Percentiles rank a stretch among this genome's conserved stretches.
phyloP scores from a whole-genome alignment of 1,284 basidiomycete genomes.

The Leccinum pachyderme region DNA sequence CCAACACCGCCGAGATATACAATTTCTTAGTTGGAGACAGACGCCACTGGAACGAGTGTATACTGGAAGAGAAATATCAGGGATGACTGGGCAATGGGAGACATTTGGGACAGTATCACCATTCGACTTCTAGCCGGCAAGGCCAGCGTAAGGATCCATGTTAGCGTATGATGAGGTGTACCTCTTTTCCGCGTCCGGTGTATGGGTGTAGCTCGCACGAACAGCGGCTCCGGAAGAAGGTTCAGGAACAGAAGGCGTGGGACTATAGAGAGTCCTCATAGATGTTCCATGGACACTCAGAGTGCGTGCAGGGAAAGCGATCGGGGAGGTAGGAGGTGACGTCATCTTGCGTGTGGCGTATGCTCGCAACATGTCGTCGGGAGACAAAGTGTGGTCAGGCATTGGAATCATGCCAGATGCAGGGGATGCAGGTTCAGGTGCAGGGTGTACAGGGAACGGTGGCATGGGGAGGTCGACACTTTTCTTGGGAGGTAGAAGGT shows the following conservation, averaged over 20 bases:
- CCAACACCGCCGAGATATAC: slow-evolving; percentile 17
- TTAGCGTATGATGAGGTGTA: slow-evolving; percentile 25
- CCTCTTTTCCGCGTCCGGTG: slow-evolving; percentile 23
- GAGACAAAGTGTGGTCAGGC: slow-evolving; percentile 53
- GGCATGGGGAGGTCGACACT: slow-evolving; percentile 31
- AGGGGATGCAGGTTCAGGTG: slow-evolving; percentile 36
- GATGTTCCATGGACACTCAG: slow-evolving; percentile 24
- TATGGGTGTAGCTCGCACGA: slow-evolving; percentile 12
- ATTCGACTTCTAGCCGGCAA: slow-evolving; percentile 1
- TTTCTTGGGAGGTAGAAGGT: slow-evolving; percentile 37
- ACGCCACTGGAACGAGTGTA: background rate
- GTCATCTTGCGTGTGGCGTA: slow-evolving; percentile 59
- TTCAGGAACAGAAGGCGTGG: slow-evolving; percentile 18
- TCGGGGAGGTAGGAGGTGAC: slow-evolving; percentile 35
- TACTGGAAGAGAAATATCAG: background rate
- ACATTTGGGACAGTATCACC: background rate
- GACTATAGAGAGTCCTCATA: slow-evolving; percentile 34
- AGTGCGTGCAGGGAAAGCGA: slow-evolving; percentile 30
- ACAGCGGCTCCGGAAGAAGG: background rate
- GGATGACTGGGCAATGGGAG: background rate
- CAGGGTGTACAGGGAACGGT: slow-evolving; percentile 34
- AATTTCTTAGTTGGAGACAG: slow-evolving; percentile 3
- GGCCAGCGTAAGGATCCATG: slow-evolving; percentile 25
- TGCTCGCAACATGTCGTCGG: slow-evolving; percentile 73
- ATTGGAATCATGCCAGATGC: slow-evolving; percentile 46